Conservation (phyloP, 163 green algal species). For the Volvox carteri region DNA sequence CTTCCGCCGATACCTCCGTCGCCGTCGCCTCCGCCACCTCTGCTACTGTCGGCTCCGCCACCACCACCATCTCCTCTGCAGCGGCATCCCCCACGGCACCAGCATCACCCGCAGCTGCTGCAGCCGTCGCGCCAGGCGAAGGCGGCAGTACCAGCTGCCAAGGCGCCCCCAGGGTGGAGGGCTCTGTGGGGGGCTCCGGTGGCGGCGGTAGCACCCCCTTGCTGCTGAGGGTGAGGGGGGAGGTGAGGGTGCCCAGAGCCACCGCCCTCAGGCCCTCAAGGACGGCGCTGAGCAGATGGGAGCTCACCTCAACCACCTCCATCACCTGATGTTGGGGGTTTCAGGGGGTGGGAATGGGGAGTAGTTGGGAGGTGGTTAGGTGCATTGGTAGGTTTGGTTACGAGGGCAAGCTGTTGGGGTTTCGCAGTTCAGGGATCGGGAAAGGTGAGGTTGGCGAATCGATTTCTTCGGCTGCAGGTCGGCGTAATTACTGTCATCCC, state of each 20-base stretch:
- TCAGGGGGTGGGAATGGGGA: not conserved
- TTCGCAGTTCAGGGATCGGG: no score
- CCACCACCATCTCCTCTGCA: not conserved
- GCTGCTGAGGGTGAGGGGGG: constrained; percentile 14
- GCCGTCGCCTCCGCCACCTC: not conserved
- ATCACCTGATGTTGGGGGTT: not conserved
- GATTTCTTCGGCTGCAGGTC: no score
- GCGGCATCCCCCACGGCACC: not conserved
- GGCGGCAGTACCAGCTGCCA: constrained; percentile 16
- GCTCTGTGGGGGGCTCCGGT: not conserved
- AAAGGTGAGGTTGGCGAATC: no score
- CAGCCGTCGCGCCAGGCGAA: not conserved
- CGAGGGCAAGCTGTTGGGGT: no score
- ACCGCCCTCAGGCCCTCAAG: not conserved
- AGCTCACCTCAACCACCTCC: constrained; percentile 25
- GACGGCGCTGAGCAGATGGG: constrained; percentile 5
- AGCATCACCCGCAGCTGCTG: not conserved
- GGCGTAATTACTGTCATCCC: no score
- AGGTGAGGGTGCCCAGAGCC: not conserved
- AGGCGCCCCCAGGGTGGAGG: not conserved
- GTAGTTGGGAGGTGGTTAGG: not conserved
- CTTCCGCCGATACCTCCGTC: no score
- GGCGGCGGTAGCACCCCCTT: not conserved
- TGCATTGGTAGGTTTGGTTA: not conserved
- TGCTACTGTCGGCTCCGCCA: not conserved